Evolutionary conservation across 805 yeast genomes (phyloP).

Genomic region (Candida chauliodis): DNA sequence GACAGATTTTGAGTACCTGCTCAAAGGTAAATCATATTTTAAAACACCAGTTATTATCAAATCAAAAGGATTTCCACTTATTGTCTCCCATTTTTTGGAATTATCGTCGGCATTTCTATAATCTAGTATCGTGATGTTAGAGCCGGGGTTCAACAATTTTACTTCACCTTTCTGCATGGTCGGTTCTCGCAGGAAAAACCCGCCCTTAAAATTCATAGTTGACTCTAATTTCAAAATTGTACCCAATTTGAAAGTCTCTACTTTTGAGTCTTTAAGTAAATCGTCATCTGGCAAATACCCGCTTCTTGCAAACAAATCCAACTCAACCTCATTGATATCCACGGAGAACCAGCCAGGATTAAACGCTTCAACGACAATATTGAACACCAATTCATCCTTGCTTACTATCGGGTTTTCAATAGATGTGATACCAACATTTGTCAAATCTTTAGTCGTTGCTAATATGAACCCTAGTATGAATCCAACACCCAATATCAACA

Average conservation of each 20-base stretch:
- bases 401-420: conserved; percentile 73
- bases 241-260: conserved; percentile 75
- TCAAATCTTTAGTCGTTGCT: conserved; percentile 82
- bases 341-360: conserved; percentile 85
- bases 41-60: conserved; percentile 79
- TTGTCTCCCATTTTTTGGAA: conserved; percentile 64
- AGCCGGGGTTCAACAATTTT: conserved; percentile 72
- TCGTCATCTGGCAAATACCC: conserved; percentile 35
- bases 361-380: conserved; percentile 70
- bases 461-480: conserved; percentile 79
- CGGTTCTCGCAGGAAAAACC: conserved; percentile 62
- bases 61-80: conserved; percentile 80
- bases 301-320: conserved; percentile 83
- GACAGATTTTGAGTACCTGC: conserved; percentile 47
- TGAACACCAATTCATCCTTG: conserved; percentile 80
- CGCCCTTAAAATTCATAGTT: conserved; percentile 72
- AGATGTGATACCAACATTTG: conserved; percentile 57
- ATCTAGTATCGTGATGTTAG: conserved; percentile 25
- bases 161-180: conserved; percentile 64
- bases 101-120: conserved; percentile 22
- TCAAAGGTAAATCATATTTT: conserved; percentile 70
- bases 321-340: conserved; percentile 57
- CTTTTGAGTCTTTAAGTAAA: conserved; percentile 12
- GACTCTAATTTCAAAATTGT: conserved; percentile 63
- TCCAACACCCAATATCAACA: conserved; percentile 62